Conservation (phyloP, 2,329 filamentous ascomycete species). For the Xylariomycetidae sp. region DNA sequence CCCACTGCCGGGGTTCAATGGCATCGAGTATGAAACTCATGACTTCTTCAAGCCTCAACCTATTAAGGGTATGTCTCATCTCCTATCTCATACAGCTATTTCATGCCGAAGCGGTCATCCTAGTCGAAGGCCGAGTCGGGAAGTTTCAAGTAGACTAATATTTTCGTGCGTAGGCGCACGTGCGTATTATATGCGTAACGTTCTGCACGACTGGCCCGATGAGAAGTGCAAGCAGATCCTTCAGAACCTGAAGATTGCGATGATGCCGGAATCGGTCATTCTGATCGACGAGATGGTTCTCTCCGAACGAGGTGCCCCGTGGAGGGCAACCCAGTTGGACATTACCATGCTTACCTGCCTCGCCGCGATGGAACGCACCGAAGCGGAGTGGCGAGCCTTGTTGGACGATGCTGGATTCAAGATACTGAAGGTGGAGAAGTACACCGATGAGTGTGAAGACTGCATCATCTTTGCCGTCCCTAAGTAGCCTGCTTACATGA, state of each 20-base stretch:
- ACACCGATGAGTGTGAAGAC: constrained; percentile 13
- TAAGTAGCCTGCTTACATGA: too few relatives aligned
- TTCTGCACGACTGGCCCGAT: constrained; percentile 13
- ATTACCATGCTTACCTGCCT: constrained; percentile 12
- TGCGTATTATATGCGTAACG: constrained; percentile 15
- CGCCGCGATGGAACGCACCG: constrained; percentile 11
- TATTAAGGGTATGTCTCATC: constrained; percentile 6
- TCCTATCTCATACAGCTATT: too few relatives aligned
- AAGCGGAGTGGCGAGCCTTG: constrained; percentile 11
- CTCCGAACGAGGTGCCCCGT: constrained; percentile 9
- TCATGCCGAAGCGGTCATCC: too few relatives aligned
- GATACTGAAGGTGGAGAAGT: constrained; percentile 10
- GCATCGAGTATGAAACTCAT: constrained; percentile 10
- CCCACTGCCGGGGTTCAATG: constrained; percentile 16
- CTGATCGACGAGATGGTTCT: constrained; percentile 19
- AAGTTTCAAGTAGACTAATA: neutral
- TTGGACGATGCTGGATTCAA: constrained; percentile 11
- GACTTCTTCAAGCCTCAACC: constrained; percentile 17
- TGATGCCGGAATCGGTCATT: constrained; percentile 13
- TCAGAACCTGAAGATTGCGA: constrained; percentile 8
- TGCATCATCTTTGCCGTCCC: constrained; percentile 9
- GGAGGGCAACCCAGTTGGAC: constrained; percentile 13
- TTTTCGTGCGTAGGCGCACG: constrained; percentile 9
- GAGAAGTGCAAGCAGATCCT: constrained; percentile 13
- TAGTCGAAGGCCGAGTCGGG: neutral